Conservation (phyloP, 768 basidiomycete genomes). For the Guyanaporus albipodus region DNA sequence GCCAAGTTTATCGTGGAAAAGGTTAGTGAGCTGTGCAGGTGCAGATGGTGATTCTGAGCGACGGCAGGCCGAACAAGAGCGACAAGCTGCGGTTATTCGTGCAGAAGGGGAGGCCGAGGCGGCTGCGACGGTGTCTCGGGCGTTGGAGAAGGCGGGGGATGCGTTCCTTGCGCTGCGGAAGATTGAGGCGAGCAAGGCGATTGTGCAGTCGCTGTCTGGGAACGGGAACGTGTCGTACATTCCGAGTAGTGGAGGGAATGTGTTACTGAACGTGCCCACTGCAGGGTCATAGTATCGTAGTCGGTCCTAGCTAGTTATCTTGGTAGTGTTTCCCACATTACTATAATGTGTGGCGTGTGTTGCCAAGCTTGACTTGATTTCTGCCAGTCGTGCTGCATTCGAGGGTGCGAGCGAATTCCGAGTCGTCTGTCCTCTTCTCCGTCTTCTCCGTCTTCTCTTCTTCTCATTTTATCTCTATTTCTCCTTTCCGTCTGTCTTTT, state of each 20-base stretch:
- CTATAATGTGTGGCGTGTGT: background rate
- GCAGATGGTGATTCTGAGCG: conserved; percentile 17
- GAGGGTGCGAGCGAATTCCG: conserved; percentile 18
- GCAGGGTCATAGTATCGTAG: conserved; percentile 17
- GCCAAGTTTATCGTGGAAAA: conserved; percentile 99
- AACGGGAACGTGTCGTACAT: conserved; percentile 90
- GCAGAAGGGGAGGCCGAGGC: conserved; percentile 99
- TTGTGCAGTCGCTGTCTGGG: conserved; percentile 75
- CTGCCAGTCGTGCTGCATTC: conserved; percentile 21
- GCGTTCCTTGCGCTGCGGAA: conserved; percentile 92
- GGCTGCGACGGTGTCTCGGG: conserved; percentile 85
- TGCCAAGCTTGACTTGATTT: conserved; percentile 19
- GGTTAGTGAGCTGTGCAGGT: conserved; percentile 40
- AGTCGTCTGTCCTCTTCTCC: conserved; percentile 10
- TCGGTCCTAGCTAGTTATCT: background rate
- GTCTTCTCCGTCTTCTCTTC: conserved; percentile 25
- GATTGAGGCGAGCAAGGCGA: conserved; percentile 98
- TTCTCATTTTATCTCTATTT: conserved; percentile 31
- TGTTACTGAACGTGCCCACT: conserved; percentile 79
- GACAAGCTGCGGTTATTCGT: conserved; percentile 95
- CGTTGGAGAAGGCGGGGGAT: conserved; percentile 91
- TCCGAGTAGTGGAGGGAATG: conserved; percentile 73
- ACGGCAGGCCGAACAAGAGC: conserved; percentile 92
- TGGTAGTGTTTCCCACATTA: no score
- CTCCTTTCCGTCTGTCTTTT: conserved; percentile 35